Percentiles rank a stretch among this genome's conserved stretches.
Evolutionary conservation across 2,329 filamentous ascomycete genomes (phyloP).

Genomic region (Colletotrichum acutatum): DNA sequence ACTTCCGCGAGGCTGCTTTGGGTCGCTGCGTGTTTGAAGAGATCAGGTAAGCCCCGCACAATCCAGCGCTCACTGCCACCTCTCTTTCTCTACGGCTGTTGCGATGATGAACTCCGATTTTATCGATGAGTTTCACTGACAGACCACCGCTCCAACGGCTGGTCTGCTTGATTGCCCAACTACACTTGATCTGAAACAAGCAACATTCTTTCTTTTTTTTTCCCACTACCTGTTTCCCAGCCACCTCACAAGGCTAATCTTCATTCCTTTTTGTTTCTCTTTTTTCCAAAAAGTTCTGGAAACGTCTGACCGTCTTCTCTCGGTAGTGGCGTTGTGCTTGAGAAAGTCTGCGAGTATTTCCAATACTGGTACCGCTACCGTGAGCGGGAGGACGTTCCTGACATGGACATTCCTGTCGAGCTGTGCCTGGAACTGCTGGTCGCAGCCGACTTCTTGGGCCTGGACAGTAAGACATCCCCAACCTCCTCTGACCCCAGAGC

Average conservation of each 20-base stretch:
- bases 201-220: conserved; percentile 39
- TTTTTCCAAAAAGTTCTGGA: conserved; percentile 14
- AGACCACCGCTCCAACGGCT: conserved; percentile 50
- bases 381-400: conserved; percentile 77
- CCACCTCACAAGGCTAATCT: conserved; percentile 8
- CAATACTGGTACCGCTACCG: conserved; percentile 83
- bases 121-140: conserved; percentile 59
- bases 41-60: conserved; percentile 70
- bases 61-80: conserved; percentile 7
- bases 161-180: conserved; percentile 63
- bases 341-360: conserved; percentile 86
- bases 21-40: conserved; percentile 76
- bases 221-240: conserved; percentile 2
- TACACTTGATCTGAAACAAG: conserved; percentile 73
- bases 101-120: conserved; percentile 35
- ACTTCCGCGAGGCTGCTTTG: conserved; percentile 72
- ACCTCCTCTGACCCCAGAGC: conserved; percentile 11
- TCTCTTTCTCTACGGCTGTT: conserved; percentile 40
- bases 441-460: conserved; percentile 80
- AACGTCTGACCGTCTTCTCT: conserved; percentile 38
- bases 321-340: conserved; percentile 75
- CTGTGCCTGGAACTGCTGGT: conserved; percentile 81
- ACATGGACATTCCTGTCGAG: conserved; percentile 84
- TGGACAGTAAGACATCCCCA: conserved; percentile 64
- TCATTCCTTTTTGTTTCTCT: conserved; percentile 3